phyloP scores from a whole-genome alignment of 768 basidiomycete genomes.

The Kwoniella europaea region DNA sequence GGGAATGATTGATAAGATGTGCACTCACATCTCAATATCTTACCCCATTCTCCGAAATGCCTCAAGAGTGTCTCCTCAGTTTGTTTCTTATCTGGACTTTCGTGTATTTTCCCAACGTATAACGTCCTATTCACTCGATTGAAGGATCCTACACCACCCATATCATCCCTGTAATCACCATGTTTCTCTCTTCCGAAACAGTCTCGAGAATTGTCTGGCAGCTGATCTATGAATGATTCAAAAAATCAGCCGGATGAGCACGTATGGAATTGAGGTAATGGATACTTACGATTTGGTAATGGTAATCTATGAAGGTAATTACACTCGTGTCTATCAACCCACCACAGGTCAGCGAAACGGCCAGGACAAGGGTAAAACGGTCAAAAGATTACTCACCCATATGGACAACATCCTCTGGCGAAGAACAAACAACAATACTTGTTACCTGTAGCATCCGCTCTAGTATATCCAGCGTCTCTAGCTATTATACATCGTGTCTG shows the following conservation, averaged over 20 bases:
- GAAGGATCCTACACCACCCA: conserved; percentile 99
- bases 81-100: conserved; percentile 68
- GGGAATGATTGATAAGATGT: too few species aligned
- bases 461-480: conserved; percentile 86
- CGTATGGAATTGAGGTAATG: too few species aligned
- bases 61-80: conserved; percentile 87
- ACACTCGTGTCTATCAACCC: conserved; percentile 69
- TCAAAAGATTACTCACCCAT: conserved; percentile 63
- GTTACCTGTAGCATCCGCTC: conserved; percentile 90
- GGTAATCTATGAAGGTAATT: conserved; percentile 92
- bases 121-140: conserved; percentile 90
- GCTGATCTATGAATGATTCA: too few species aligned
- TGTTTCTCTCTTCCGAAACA: conserved; percentile 98
- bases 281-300: conserved; percentile 64
- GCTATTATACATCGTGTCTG: conserved; percentile 89
- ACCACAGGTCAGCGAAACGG: not conserved
- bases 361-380: too few species aligned
- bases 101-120: conserved; percentile 92
- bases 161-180: conserved; percentile 95
- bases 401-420: conserved; percentile 93
- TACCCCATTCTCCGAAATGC: conserved; percentile 96
- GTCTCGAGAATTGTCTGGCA: conserved; percentile 92
- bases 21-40: conserved; percentile 82
- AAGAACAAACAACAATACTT: conserved; percentile 96
- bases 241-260: too few species aligned